Evolutionary conservation across 2,329 filamentous ascomycete species (phyloP).

Genomic region (Thyridium curvatum): DNA sequence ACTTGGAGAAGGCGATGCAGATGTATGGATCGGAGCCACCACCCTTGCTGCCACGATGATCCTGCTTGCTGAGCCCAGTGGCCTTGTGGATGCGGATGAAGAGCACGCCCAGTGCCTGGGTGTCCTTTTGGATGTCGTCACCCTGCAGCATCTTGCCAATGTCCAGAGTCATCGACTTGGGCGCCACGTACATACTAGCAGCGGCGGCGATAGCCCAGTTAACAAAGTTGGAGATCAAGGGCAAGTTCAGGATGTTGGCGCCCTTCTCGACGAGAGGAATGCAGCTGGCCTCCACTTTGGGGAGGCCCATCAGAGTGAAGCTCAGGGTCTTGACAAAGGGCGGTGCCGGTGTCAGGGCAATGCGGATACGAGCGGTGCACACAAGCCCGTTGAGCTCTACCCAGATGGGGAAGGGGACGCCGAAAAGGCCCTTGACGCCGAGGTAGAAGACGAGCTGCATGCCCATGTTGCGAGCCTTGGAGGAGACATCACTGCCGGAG

Average conservation of each 20-base stretch:
- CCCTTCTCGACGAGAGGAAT: conserved; percentile 88
- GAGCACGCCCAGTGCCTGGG: conserved; percentile 77
- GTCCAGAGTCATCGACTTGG: conserved; percentile 89
- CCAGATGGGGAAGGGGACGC: conserved; percentile 79
- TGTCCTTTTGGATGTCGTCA: conserved; percentile 87
- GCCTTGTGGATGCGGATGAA: conserved; percentile 91
- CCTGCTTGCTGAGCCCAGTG: conserved; percentile 83
- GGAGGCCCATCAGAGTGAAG: conserved; percentile 89
- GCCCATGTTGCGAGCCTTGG: conserved; percentile 90
- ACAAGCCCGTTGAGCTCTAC: conserved; percentile 90
- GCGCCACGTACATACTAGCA: conserved; percentile 85
- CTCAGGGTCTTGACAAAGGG: conserved; percentile 90
- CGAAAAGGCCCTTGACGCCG: conserved; percentile 82
- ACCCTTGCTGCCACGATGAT: conserved; percentile 70
- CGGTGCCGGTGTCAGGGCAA: conserved; percentile 83
- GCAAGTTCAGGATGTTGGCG: conserved; percentile 85
- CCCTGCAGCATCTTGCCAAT: conserved; percentile 85
- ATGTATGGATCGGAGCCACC: conserved; percentile 95
- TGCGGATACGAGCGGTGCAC: conserved; percentile 73
- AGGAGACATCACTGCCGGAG: conserved; percentile 60
- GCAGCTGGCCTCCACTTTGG: conserved; percentile 83
- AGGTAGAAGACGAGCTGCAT: conserved; percentile 95
- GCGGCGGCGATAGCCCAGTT: conserved; percentile 90
- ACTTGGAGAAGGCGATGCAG: conserved; percentile 91
- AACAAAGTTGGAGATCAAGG: conserved; percentile 92